Base-by-base conservation (phyloP, 148 eudicot genomes). In the Beta vulgaris region DNA sequence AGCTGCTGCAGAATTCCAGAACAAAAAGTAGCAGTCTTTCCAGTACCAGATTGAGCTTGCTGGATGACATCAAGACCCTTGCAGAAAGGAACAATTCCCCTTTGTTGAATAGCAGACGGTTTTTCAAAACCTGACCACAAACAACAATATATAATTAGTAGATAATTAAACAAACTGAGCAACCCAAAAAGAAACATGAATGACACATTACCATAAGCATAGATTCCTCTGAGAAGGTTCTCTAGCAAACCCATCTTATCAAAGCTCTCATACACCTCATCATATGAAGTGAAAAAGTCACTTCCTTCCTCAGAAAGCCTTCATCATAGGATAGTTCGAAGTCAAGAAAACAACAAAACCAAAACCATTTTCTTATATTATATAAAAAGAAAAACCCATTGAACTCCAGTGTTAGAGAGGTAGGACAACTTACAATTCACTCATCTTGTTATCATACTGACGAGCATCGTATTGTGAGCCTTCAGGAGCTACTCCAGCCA, bases 401-500 rank as follows among this genome's bases (percentile, higher is more conserved):
- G 26, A 40, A 12, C 14, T 15, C 26, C 8, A 11, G 37, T 21
- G 21, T 12, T 11, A 11, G 11, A 23, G n/a, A 3, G 23, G 9
- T 16, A 44, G 23, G 1, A 32, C 32, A 43, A 60, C 95, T 84
- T 81, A 90, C 95, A 90, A 19, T 72, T 90, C 91, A 55, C 23
- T 87, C 94, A 88, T 88, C 68, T 85, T 90, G 67, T 80, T 62
- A 44, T 90, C 94, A 79, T 36, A 88, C 36, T 86, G 86, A 28
- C 83, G 82, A 36, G 86, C 81, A 76, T 90, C 91, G 76, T 79
- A 90, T 61, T 86, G 88, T n/a, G 87, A 82, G 25, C 91, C 91
- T 82, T 90, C 91, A n/a, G 89, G 79, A 60, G 87, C 89, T 21
- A 21, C 48, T 42, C 86, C 90, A 64, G 91, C 91, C 91, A 88